phyloP scores from a whole-genome alignment of 345 rosid genomes.

The Carallia brachiata region DNA sequence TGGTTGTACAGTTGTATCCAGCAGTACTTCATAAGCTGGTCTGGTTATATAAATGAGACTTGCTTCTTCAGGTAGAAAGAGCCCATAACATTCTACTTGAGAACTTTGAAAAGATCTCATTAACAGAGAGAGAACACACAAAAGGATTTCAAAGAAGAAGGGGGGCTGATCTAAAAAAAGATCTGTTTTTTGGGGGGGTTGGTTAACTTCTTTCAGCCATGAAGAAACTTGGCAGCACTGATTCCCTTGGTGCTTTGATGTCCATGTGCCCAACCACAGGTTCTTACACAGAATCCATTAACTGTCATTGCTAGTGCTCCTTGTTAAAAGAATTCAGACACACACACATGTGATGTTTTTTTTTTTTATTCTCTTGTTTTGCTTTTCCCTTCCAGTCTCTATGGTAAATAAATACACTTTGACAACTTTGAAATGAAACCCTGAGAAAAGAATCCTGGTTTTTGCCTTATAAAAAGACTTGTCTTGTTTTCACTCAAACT shows the following conservation, averaged over 20 bases:
- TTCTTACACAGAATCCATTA: conserved; percentile 20
- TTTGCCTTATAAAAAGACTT: no score
- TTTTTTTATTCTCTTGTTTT: no score
- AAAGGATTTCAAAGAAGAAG: neutral
- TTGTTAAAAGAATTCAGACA: conserved; percentile 15
- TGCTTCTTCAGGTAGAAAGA: conserved; percentile 20
- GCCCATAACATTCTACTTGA: neutral
- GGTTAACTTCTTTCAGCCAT: conserved; percentile 33
- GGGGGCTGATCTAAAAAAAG: conserved; percentile 19
- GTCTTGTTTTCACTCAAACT: neutral
- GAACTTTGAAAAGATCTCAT: neutral
- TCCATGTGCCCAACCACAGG: conserved; percentile 80
- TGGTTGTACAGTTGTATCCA: conserved; percentile 27
- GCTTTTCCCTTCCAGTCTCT: no score
- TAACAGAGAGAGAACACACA: neutral
- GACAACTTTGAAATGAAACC: no score
- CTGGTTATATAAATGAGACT: conserved; percentile 26
- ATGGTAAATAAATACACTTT: no score
- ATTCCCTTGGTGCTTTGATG: conserved; percentile 79
- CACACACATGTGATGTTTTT: conserved; percentile 7
- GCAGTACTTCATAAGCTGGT: conserved; percentile 33
- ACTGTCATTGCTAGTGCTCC: conserved; percentile 15
- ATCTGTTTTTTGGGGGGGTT: conserved; percentile 18
- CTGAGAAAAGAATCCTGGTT: no score
- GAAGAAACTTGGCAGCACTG: conserved; percentile 90